Percentiles rank a stretch among this genome's conserved stretches.
phyloP scores from a whole-genome alignment of 805 yeast genomes.

The Lachancea quebecensis region DNA sequence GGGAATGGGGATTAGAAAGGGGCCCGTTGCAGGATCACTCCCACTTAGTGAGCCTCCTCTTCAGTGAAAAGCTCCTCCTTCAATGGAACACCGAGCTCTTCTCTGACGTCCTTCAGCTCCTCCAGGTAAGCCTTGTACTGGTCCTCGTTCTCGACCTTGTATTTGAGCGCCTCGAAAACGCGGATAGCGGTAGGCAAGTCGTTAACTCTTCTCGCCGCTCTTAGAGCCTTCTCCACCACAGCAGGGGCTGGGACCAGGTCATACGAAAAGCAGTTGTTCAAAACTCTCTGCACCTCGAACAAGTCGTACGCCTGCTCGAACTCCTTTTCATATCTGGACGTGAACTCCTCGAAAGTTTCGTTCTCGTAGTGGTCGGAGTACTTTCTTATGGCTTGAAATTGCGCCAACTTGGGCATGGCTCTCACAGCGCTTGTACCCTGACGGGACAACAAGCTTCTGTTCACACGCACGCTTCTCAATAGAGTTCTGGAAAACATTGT shows the following conservation, averaged over 20 bases:
- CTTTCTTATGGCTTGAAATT: conserved; percentile 41
- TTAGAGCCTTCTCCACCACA: conserved; percentile 89
- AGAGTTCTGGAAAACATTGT: conserved; percentile 24
- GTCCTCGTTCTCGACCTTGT: conserved; percentile 89
- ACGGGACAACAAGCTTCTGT: conserved; percentile 12
- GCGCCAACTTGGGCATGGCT: conserved; percentile 12
- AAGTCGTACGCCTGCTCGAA: conserved; percentile 89
- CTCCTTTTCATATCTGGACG: conserved; percentile 85
- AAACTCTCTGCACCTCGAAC: conserved; percentile 85
- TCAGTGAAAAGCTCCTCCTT: conserved; percentile 77
- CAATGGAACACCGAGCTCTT: conserved; percentile 87
- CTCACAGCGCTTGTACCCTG: conserved; percentile 1
- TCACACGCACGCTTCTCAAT: conserved; percentile 14
- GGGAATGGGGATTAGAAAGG: background rate
- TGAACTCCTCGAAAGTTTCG: conserved; percentile 93
- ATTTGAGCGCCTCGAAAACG: conserved; percentile 94
- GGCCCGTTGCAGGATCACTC: background rate
- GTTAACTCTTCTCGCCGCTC: conserved; percentile 98
- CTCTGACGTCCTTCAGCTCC: conserved; percentile 85
- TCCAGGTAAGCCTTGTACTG: conserved; percentile 95
- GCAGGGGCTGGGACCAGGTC: conserved; percentile 98
- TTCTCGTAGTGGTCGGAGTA: conserved; percentile 80
- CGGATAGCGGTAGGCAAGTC: conserved; percentile 98
- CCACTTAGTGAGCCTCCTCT: conserved; percentile 1
- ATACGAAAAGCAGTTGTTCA: conserved; percentile 96